A percentile compares a stretch with the other conserved stretches of the same genome.
Evolutionary conservation across 768 basidiomycete genomes (phyloP).

Genomic region (Suillus americanus): DNA sequence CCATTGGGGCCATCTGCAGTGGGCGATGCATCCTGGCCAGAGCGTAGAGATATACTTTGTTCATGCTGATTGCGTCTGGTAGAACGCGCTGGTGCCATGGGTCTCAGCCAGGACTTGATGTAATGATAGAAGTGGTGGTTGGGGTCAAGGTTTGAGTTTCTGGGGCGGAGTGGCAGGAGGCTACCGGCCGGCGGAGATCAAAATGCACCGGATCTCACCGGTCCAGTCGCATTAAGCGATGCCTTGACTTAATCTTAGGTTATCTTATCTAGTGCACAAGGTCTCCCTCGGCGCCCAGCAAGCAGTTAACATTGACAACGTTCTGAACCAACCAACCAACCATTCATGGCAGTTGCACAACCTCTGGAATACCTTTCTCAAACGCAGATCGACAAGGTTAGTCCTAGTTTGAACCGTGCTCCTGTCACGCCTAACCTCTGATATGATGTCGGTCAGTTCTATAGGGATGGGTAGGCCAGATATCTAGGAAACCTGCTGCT

Average conservation of each 20-base stretch:
- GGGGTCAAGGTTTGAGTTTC: slow-evolving; percentile 13
- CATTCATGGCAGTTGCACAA: neutral
- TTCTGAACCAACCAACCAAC: no score
- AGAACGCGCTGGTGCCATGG: slow-evolving; percentile 81
- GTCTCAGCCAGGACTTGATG: slow-evolving; percentile 44
- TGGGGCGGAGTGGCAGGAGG: slow-evolving; percentile 18
- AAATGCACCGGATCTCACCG: slow-evolving; percentile 1
- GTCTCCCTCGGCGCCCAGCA: neutral
- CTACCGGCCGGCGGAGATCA: slow-evolving; percentile 11
- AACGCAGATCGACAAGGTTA: slow-evolving; percentile 58
- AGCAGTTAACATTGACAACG: neutral
- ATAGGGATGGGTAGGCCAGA: slow-evolving; percentile 52
- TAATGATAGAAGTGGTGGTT: slow-evolving; percentile 24
- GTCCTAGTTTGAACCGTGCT: slow-evolving; percentile 10
- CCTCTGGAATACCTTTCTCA: slow-evolving; percentile 49
- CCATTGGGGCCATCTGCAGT: slow-evolving; percentile 23
- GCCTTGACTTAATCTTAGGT: neutral
- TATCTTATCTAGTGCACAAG: neutral
- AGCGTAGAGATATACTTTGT: slow-evolving; percentile 28
- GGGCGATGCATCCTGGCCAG: slow-evolving; percentile 35
- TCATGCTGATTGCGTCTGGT: slow-evolving; percentile 50
- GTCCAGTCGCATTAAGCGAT: neutral
- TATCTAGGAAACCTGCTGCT: neutral
- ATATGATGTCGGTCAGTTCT: slow-evolving; percentile 41
- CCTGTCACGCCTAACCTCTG: neutral